Conservation (phyloP, 1,284 basidiomycete genomes). For the Heterobasidion annosum region DNA sequence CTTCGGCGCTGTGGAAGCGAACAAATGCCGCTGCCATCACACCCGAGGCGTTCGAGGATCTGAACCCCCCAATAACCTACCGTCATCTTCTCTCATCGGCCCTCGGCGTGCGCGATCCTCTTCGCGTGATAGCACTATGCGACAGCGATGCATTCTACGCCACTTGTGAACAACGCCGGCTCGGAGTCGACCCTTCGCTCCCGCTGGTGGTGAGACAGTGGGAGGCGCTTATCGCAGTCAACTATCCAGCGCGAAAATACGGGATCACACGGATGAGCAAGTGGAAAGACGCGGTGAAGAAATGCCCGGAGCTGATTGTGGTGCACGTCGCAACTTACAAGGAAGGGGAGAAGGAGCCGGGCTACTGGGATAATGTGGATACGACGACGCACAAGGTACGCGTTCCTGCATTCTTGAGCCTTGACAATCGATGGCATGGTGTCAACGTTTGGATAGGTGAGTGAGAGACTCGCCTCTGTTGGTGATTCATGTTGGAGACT, state of each 20-base stretch:
- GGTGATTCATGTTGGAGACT: background rate
- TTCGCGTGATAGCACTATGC: slow-evolving; percentile 80
- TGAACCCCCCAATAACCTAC: slow-evolving; percentile 62
- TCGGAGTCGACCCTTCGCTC: slow-evolving; percentile 62
- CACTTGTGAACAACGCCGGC: slow-evolving; percentile 81
- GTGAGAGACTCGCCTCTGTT: background rate
- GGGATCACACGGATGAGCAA: slow-evolving; percentile 84
- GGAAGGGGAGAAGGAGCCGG: slow-evolving; percentile 82
- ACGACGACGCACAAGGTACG: slow-evolving; percentile 86
- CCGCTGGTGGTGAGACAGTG: slow-evolving; percentile 94
- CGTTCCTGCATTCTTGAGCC: background rate
- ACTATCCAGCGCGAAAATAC: slow-evolving; percentile 88
- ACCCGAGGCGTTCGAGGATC: slow-evolving; percentile 34
- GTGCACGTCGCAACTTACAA: slow-evolving; percentile 95
- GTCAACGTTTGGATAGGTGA: background rate
- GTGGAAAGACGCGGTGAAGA: slow-evolving; percentile 72
- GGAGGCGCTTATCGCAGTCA: slow-evolving; percentile 88
- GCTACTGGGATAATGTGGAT: slow-evolving; percentile 84
- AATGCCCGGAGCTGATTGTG: slow-evolving; percentile 78
- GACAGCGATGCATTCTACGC: slow-evolving; percentile 94
- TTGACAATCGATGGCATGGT: background rate
- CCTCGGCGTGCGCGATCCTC: slow-evolving; percentile 58
- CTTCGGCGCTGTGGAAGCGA: slow-evolving; percentile 5
- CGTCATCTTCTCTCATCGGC: slow-evolving; percentile 58
- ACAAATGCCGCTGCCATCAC: slow-evolving; percentile 3